Evolutionary conservation across 495 filamentous ascomycete species (phyloP), one percentile per base, ranked within the genome.

Genomic region (Aspergillus olivimuriae): DNA sequence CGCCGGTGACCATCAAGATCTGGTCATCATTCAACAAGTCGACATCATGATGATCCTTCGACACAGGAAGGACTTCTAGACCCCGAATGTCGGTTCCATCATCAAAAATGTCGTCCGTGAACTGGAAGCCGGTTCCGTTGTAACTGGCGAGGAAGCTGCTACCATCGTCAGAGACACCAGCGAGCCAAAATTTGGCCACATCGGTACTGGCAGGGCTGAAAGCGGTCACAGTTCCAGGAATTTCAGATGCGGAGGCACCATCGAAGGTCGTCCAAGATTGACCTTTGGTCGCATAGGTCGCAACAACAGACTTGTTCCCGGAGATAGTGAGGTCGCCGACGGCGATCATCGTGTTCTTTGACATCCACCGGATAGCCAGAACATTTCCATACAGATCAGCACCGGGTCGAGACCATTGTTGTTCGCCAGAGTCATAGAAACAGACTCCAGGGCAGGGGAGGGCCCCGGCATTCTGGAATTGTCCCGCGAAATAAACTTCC

Each of bases 401-500:
- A 2, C 86, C 87, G 24, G 88, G 83, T 39, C 82, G 75, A 51
- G 73, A 81, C 90, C 89, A 99, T 51, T 89, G 83, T 4, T 72
- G 75, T 5, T 63, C 68, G 2, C 69, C 55, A 12, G 80, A 77
- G 52, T 82, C 80, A 61, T 82, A 91, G 44, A 83, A 70, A 65
- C 92, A 99, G 16, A 99, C 77, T 33, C 77, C 78, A 1, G 81
- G 76, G 56, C 92, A 99, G 30, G 72, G 79, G 17, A 96, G 74
- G 8, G 83, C 80, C n/a, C 92, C 94, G 21, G 89, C 94, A 8
- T 73, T 72, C 2, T 76, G 69, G 52, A 97, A 98, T 20, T 73
- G 78, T 21, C 92, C 92, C 12, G 82, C 92, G 22, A 97, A 81
- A 59, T 87, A 99, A 23, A 99, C 73, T 31, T 91, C 77, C 1